Conservation (phyloP, 257 asterid genomes). For the Plantago major region DNA sequence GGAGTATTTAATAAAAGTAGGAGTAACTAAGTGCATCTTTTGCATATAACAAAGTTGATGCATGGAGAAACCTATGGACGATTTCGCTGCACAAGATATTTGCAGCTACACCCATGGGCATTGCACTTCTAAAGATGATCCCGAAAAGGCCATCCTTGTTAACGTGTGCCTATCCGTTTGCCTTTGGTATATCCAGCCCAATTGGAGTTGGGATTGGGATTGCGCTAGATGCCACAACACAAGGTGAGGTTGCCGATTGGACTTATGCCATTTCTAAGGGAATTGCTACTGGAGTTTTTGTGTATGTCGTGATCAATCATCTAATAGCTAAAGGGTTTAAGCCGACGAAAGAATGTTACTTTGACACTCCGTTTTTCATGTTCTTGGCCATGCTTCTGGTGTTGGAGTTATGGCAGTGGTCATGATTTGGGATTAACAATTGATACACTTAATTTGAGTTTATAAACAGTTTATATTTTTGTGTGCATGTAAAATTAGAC, state of each 20-base stretch:
- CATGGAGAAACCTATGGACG: constrained; percentile 88
- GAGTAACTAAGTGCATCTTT: not conserved
- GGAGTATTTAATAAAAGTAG: too few relatives aligned
- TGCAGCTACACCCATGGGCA: constrained; percentile 90
- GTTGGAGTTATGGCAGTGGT: constrained; percentile 71
- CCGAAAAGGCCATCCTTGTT: constrained; percentile 76
- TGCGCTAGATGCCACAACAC: constrained; percentile 72
- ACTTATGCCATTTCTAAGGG: constrained; percentile 79
- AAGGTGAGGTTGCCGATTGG: constrained; percentile 70
- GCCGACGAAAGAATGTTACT: constrained; percentile 35
- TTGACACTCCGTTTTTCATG: constrained; percentile 64
- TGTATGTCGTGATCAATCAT: constrained; percentile 79
- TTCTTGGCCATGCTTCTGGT: constrained; percentile 67
- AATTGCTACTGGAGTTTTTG: constrained; percentile 75
- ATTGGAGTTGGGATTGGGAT: constrained; percentile 84
- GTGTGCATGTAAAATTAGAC: not conserved
- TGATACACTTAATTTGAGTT: too few relatives aligned
- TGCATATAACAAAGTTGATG: constrained; percentile 57
- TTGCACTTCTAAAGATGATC: constrained; percentile 75
- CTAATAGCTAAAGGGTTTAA: constrained; percentile 68
- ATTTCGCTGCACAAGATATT: constrained; percentile 81
- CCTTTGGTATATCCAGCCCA: constrained; percentile 81
- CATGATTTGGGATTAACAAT: constrained; percentile 87
- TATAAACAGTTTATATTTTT: not conserved
- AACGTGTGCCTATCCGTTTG: constrained; percentile 64